These are phyloP conservation scores for Nemophila menziesii DNA, from an alignment of 257 asterid genomes.

Conservation along the genomic window DNA sequence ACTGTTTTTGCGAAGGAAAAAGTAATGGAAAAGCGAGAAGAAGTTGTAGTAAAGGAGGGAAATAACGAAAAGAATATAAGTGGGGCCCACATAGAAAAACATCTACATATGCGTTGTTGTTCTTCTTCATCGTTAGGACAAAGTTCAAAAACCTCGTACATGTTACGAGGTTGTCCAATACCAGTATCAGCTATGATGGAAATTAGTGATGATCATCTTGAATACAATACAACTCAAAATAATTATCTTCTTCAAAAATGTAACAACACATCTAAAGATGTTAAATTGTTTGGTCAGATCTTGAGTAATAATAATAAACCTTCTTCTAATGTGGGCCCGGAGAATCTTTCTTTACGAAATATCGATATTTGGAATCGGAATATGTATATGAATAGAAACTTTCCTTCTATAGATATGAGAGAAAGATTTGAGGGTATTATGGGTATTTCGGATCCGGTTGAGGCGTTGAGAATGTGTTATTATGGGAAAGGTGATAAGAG, in stretches of 20 bases:
- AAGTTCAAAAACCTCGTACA: conserved; percentile 31
- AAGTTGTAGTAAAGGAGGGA: too few relatives aligned
- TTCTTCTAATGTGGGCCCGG: conserved; percentile 33
- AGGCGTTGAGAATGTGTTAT: conserved; percentile 78
- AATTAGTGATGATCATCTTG: conserved; percentile 30
- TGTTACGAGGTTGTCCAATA: conserved; percentile 41
- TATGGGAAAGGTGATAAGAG: too few relatives aligned
- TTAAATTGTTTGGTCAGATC: conserved; percentile 86
- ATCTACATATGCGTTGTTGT: conserved; percentile 15
- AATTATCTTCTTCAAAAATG: conserved; percentile 46
- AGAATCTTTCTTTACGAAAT: conserved; percentile 32
- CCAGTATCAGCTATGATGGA: conserved; percentile 32
- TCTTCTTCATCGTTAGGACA: conserved; percentile 23
- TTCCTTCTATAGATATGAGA: conserved; percentile 46
- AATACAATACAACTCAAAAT: conserved; percentile 13
- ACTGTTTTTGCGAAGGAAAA: neutral
- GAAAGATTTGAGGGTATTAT: conserved; percentile 34
- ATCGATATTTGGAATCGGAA: conserved; percentile 50
- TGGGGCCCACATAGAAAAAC: conserved; percentile 20
- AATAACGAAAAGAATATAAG: too few relatives aligned
- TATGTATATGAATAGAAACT: conserved; percentile 31
- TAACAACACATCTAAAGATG: conserved; percentile 36
- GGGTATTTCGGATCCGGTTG: conserved; percentile 72
- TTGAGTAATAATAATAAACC: conserved; percentile 38
- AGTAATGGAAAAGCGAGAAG: neutral